Base-by-base conservation (phyloP, 2,329 filamentous ascomycete genomes). In the Cladosporium sp. region DNA sequence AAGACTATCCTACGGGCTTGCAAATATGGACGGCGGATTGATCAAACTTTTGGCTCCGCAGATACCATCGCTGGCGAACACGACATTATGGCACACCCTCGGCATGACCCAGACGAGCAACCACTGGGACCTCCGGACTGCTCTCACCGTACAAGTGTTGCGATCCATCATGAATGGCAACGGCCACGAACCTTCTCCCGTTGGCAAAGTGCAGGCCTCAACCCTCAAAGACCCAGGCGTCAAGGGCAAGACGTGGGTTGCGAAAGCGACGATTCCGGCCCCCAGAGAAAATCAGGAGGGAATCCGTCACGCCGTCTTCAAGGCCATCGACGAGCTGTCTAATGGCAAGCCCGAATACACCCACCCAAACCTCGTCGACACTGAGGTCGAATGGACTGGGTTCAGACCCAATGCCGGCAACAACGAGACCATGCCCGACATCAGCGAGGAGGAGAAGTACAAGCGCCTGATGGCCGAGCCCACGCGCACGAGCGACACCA, bases 181-280 rank as follows among this genome's bases (percentile, higher is more conserved):
- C n/a, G 61, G 56, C 18, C 54, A 56, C 3, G 68, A 70, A 2
- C 74, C 76, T 0, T 65, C 61, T 9, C 74, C 81, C 22, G 70
- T 95, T 19, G 74, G 78, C 0, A 77, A 82, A 55, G 71, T 79
- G 6, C 92, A 96, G 69, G 73, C 71, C 40, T 61, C 80, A n/a
- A 79, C 81, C 1, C 71, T 80, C 42, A 80, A 75, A 53, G 85
- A 87, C 50, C 79, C 79, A 0, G 83, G 81, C 0, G 74, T 95
- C 64, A 90, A 88, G 65, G 89, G 89, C 3, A 81, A 80, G 42
- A 82, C 93, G 58, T 96, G 91, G 91, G 77, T 95, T 19, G 85
- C 84, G 61, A 86, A 82, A 51, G 84, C 87, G 40, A 80, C 78
- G 0, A 72, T 89, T 13, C 79, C 82, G 0, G 71, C 72, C 2